Evolutionary conservation across 192 early-diverging fungal genomes (phyloP).

Genomic region (Backusella westeae): DNA sequence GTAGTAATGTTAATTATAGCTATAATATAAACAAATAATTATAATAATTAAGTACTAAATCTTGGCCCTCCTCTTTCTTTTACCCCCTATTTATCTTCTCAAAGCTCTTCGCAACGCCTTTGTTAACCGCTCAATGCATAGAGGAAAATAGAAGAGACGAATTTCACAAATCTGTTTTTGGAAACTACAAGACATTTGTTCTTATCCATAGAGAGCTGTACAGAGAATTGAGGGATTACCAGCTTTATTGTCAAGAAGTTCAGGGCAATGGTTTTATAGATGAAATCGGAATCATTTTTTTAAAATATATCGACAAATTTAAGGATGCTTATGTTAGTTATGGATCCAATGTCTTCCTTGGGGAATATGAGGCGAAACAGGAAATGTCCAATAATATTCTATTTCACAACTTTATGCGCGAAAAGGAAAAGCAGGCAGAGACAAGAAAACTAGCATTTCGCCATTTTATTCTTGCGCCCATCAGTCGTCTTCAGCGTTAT

Average conservation of each 20-base stretch:
- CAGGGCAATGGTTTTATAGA: slow-evolving; percentile 53
- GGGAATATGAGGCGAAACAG: slow-evolving; percentile 66
- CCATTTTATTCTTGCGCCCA: slow-evolving; percentile 66
- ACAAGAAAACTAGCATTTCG: slow-evolving; percentile 30
- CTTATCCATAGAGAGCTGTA: slow-evolving; percentile 55
- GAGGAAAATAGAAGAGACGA: slow-evolving; percentile 8
- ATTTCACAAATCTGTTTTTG: slow-evolving; percentile 74
- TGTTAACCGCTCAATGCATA: slow-evolving; percentile 30
- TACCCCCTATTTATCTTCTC: neutral
- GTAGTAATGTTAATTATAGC: neutral
- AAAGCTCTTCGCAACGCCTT: slow-evolving; percentile 26
- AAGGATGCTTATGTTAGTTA: slow-evolving; percentile 75
- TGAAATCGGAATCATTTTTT: slow-evolving; percentile 81
- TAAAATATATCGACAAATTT: slow-evolving; percentile 62
- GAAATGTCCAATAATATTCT: slow-evolving; percentile 62
- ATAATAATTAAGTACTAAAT: neutral
- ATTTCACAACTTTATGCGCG: slow-evolving; percentile 74
- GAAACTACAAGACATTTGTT: slow-evolving; percentile 63
- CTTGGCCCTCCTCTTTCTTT: neutral
- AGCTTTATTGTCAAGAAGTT: slow-evolving; percentile 41
- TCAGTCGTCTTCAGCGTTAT: slow-evolving; percentile 82
- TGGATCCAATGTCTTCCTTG: slow-evolving; percentile 74
- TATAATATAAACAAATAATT: slow-evolving; percentile 2
- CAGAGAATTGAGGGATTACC: slow-evolving; percentile 51
- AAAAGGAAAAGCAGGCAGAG: slow-evolving; percentile 50